Conservation (phyloP, 805 yeast genomes). For the Pichia pseudocactophila region DNA sequence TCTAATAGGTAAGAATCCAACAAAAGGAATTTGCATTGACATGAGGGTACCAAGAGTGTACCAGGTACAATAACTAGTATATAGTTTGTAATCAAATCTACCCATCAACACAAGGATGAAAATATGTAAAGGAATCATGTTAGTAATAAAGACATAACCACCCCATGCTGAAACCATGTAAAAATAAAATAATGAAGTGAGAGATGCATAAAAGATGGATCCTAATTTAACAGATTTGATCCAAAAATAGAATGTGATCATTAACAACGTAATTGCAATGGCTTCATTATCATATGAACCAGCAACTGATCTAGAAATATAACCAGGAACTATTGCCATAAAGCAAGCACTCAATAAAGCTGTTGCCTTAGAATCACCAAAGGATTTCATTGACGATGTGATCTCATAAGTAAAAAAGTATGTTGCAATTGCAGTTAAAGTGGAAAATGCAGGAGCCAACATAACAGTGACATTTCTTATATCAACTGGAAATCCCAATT, state of each 20-base stretch:
- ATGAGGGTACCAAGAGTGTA: constrained; percentile 95
- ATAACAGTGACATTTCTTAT: constrained; percentile 93
- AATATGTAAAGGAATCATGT: constrained; percentile 91
- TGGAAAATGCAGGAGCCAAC: constrained; percentile 94
- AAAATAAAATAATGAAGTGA: constrained; percentile 84
- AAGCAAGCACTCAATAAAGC: constrained; percentile 89
- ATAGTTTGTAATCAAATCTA: constrained; percentile 72
- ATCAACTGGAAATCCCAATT: constrained; percentile 74
- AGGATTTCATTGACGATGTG: constrained; percentile 48
- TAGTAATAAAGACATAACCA: constrained; percentile 97
- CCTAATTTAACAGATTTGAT: constrained; percentile 89
- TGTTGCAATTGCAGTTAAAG: constrained; percentile 83
- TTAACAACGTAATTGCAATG: constrained; percentile 88
- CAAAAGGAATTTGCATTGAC: constrained; percentile 98
- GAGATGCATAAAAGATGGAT: constrained; percentile 71
- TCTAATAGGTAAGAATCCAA: constrained; percentile 92
- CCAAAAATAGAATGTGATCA: constrained; percentile 96
- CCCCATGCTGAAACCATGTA: constrained; percentile 99
- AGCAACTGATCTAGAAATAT: constrained; percentile 95
- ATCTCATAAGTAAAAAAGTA: constrained; percentile 82
- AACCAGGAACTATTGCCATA: constrained; percentile 98
- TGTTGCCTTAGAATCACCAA: constrained; percentile 42
- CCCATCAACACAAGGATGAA: constrained; percentile 91
- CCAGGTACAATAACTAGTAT: constrained; percentile 94
- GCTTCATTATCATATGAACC: constrained; percentile 99